A percentile compares a stretch with the other conserved stretches of the same genome.
Evolutionary conservation across 495 filamentous ascomycete genomes (phyloP).

Genomic region (Aspergillus avenaceus): DNA sequence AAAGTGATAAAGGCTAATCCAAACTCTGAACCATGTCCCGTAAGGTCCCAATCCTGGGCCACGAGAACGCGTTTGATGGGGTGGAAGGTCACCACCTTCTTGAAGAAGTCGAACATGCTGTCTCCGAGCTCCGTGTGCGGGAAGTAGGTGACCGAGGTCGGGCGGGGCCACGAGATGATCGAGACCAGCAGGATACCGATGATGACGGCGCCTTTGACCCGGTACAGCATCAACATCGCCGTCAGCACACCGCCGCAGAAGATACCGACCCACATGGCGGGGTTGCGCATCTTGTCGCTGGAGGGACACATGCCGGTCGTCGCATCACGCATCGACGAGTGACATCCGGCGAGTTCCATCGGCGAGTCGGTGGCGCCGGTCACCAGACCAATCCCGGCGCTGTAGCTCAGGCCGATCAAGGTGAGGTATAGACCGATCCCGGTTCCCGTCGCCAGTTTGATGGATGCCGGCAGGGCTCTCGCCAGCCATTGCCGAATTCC

Average conservation of each 20-base stretch:
- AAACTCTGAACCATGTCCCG: conserved; percentile 62
- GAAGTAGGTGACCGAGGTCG: conserved; percentile 71
- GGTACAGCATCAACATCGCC: conserved; percentile 72
- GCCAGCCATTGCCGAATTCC: conserved; percentile 83
- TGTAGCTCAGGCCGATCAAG: conserved; percentile 74
- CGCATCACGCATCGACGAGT: conserved; percentile 23
- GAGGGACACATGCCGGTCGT: conserved; percentile 46
- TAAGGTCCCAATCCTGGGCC: conserved; percentile 66
- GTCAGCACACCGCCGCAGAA: conserved; percentile 79
- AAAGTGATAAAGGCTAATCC: conserved; percentile 77
- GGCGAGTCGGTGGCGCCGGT: conserved; percentile 56
- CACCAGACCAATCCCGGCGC: conserved; percentile 71
- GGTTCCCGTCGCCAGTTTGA: conserved; percentile 79
- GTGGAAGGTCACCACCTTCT: conserved; percentile 76
- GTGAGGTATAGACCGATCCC: conserved; percentile 80
- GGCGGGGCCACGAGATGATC: conserved; percentile 78
- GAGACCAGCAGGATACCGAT: conserved; percentile 75
- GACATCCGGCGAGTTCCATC: conserved; percentile 66
- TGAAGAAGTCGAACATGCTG: conserved; percentile 74
- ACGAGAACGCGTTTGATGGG: conserved; percentile 60
- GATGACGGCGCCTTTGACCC: conserved; percentile 79
- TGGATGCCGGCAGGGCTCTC: conserved; percentile 67
- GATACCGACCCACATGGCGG: conserved; percentile 78
- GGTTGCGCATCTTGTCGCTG: conserved; percentile 64
- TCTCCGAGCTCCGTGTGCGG: conserved; percentile 64